Base-by-base conservation (phyloP, 129 eudicot genomes). In the Flaveria ramosissima region DNA sequence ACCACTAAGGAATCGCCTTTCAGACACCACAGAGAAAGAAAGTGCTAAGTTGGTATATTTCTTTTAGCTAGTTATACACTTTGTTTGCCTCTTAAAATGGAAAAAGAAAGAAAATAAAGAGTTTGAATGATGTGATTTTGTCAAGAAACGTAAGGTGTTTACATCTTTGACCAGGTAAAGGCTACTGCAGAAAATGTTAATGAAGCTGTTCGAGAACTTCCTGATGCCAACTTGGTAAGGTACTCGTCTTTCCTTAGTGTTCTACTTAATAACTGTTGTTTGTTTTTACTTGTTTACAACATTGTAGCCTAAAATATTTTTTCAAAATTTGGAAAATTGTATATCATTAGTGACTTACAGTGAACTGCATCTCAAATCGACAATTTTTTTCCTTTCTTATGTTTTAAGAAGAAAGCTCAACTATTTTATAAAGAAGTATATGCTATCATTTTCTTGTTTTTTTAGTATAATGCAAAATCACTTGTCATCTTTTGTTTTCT, bases 171-270 rank as follows among this genome's bases (percentile, higher is more conserved):
- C 46, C 87, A 95, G 99, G 99, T 95, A 60, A 95, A 95, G 89
- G 97, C 99, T 77, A 95, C 99, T 1, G 99, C 99, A 43, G 89
- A 87, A 83, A 91, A 95, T 83, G 97, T 95, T 62, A 82, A 95
- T 83, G 99, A 88, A 82, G 99, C 99, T 77, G 97, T 91, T 77
- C 84, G 97, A 71, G 99, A 94, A 83, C 99, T 95, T 83, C 99
- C 99, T 81, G 99, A 95, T 91, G 99, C 99, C 92, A 95, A 95
- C 89, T 88, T 26, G 97, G 99, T 95, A 95, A 91, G 99, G 97
- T 95, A 91, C 83, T 88, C 85, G 72, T 67, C 83, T 84, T 83
- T 77, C 81, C 71, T 81, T 71, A 52, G 62, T 75, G 62, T 68
- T 71, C 78, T 70, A 41, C 64, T 57, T 61, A 65, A 15, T 72